phyloP scores from a whole-genome alignment of 2,329 filamentous ascomycete species.

The Escovopsis sp. region DNA sequence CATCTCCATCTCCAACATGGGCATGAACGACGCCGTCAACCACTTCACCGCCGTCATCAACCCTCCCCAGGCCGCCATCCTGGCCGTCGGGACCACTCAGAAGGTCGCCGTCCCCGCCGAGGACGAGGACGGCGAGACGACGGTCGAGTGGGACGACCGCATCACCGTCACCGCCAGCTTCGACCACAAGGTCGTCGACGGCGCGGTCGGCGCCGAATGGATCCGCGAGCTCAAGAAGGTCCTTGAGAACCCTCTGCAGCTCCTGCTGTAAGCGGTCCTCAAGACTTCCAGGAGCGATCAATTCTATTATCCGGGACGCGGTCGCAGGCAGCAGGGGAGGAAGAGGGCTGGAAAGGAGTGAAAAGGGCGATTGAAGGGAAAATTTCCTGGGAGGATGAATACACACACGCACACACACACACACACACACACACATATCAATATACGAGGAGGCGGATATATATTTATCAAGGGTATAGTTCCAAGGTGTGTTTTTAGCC shows the following conservation, averaged over 20 bases:
- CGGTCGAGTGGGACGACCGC: constrained; percentile 89
- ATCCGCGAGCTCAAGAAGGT: constrained; percentile 95
- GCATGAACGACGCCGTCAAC: constrained; percentile 95
- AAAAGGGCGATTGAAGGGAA: too few relatives aligned
- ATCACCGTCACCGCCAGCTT: constrained; percentile 91
- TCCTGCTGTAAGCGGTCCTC: constrained; percentile 55
- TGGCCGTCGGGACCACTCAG: constrained; percentile 86
- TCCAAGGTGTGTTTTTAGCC: too few relatives aligned
- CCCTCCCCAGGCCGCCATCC: constrained; percentile 89
- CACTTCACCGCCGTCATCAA: constrained; percentile 98
- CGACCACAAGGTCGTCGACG: constrained; percentile 97
- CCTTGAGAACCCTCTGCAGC: constrained; percentile 89
- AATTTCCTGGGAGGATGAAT: too few relatives aligned
- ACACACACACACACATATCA: too few relatives aligned
- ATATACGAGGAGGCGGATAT: too few relatives aligned
- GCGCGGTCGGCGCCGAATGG: constrained; percentile 91
- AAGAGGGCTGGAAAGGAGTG: too few relatives aligned
- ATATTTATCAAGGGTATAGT: too few relatives aligned
- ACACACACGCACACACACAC: too few relatives aligned
- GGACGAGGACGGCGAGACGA: constrained; percentile 61
- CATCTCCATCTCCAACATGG: constrained; percentile 99
- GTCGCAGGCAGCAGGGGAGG: too few relatives aligned
- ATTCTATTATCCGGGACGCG: too few relatives aligned
- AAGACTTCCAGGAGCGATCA: too few relatives aligned
- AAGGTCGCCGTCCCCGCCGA: constrained; percentile 87